Evolutionary conservation across 176 grass and related monocot genomes (phyloP).

Genomic region (Luzula sylvatica): DNA sequence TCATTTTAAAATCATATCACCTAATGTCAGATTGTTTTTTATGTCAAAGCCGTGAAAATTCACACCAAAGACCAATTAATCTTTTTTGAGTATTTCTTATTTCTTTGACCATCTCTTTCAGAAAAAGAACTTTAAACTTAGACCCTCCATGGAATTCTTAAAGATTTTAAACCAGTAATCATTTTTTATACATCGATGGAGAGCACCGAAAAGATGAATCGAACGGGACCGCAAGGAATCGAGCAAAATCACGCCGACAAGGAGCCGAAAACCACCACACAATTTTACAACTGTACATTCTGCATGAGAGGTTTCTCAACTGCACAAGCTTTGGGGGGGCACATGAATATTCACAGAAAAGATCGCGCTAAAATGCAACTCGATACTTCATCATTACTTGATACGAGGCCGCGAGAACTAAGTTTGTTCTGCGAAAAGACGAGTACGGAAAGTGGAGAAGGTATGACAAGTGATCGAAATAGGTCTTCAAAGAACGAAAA

Average conservation of each 20-base stretch:
- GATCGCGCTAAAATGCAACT: constrained; percentile 15
- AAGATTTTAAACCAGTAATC: neutral
- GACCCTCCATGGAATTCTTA: neutral
- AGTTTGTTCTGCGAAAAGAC: constrained; percentile 31
- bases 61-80: neutral
- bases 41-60: neutral
- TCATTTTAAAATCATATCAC: no score
- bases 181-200: constrained; percentile 21
- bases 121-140: no score
- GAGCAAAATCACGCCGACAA: neutral
- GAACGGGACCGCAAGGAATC: neutral
- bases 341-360: constrained; percentile 86
- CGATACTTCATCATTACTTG: constrained; percentile 1
- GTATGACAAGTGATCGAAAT: neutral
- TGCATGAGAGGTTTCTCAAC: constrained; percentile 81
- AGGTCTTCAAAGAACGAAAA: constrained; percentile 1
- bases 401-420: constrained; percentile 34
- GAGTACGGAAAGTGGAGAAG: neutral
- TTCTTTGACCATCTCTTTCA: neutral
- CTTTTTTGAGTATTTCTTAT: neutral
- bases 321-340: constrained; percentile 73
- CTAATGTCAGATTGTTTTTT: no score
- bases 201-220: constrained; percentile 1
- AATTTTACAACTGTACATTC: constrained; percentile 74
- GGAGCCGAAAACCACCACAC: constrained; percentile 15